Evolutionary conservation across 2,329 filamentous ascomycete genomes (phyloP).

Genomic region (Orbilia quercus): DNA sequence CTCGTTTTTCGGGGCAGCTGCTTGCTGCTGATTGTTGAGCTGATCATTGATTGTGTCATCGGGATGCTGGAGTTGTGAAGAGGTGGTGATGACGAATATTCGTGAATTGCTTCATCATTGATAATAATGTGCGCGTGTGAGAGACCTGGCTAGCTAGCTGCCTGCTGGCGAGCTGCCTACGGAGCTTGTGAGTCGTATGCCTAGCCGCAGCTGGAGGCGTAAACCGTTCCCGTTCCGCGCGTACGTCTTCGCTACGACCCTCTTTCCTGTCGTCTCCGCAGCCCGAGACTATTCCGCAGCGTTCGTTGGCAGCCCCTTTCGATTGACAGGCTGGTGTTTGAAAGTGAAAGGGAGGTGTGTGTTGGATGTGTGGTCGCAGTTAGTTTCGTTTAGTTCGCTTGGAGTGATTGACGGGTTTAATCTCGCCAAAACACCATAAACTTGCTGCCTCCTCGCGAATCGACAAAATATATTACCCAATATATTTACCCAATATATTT

Average conservation of each 20-base stretch:
- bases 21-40: constrained; percentile 50
- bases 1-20: constrained; percentile 41
- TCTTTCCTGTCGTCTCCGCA: neutral
- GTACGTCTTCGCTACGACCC: neutral
- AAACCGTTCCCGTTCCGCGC: constrained; percentile 14
- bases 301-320: constrained; percentile 4
- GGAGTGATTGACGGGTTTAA: constrained; percentile 36
- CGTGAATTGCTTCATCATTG: constrained; percentile 23
- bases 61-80: neutral
- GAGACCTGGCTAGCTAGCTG: too few relatives aligned
- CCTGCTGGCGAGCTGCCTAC: constrained; percentile 37
- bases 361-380: constrained; percentile 35
- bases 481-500: neutral
- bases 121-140: neutral
- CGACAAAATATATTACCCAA: too few relatives aligned
- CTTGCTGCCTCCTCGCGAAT: too few relatives aligned
- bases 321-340: constrained; percentile 6
- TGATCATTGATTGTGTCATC: constrained; percentile 32
- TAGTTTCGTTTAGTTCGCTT: constrained; percentile 17
- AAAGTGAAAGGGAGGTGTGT: neutral
- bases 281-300: too few relatives aligned
- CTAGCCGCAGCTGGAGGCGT: constrained; percentile 16
- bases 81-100: constrained; percentile 1
- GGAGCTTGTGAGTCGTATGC: constrained; percentile 25
- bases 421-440: constrained; percentile 32